A percentile compares a stretch with the other conserved stretches of the same genome.
Evolutionary conservation across 2,329 filamentous ascomycete genomes (phyloP).

Genomic region (Helicocarpus griseus): DNA sequence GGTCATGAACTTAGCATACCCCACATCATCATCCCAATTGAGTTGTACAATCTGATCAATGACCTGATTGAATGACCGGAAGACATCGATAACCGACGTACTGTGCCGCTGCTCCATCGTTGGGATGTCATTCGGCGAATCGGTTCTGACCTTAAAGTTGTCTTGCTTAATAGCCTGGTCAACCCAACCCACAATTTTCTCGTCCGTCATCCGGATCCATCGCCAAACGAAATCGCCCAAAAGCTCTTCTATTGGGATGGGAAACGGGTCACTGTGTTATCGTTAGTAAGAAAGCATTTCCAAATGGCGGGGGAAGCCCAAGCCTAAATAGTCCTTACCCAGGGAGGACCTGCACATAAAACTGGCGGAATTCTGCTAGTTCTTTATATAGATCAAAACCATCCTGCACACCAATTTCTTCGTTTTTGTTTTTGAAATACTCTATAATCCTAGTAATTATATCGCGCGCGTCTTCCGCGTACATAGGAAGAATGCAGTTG

Average conservation of each 20-base stretch:
- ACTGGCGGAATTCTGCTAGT: conserved; percentile 70
- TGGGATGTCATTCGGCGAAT: conserved; percentile 52
- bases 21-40: conserved; percentile 86
- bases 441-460: conserved; percentile 74
- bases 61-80: conserved; percentile 85
- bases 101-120: conserved; percentile 82
- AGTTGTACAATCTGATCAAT: conserved; percentile 78
- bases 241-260: conserved; percentile 76
- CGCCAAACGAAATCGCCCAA: conserved; percentile 92
- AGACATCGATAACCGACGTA: conserved; percentile 85
- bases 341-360: conserved; percentile 68
- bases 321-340: conserved; percentile 28
- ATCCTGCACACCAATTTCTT: conserved; percentile 78
- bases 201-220: conserved; percentile 77
- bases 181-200: conserved; percentile 71
- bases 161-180: conserved; percentile 88
- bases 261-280: conserved; percentile 52
- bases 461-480: conserved; percentile 79
- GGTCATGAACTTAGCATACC: conserved; percentile 96
- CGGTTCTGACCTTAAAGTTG: conserved; percentile 64
- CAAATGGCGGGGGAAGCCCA: background rate
- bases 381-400: conserved; percentile 91
- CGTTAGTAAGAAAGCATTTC: background rate
- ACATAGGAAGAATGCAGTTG: conserved; percentile 75
- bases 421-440: conserved; percentile 56